Base-by-base conservation (phyloP, 208 protist genomes). In the Polymyxa betae region DNA sequence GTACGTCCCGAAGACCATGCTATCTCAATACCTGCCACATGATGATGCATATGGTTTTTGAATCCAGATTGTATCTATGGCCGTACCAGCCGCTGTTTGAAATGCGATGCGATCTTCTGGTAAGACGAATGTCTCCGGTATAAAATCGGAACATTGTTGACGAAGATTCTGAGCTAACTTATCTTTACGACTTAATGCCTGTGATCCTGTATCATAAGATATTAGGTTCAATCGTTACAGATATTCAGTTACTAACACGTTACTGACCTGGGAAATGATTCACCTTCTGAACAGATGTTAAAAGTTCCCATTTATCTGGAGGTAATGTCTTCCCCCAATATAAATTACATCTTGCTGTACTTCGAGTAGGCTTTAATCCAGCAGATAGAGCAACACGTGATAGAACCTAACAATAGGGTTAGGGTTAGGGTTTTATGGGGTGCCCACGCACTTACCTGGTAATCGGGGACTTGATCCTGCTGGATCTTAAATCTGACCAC, bases 61-160 rank as follows among this genome's bases (percentile, higher is more conserved):
- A 20, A 92, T 92, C 88, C 88, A 92, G 0, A 89, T 45, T 29
- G 32, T 12, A 45, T 32, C 5, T 20, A 38, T 24, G 0, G 32
- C 68, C 46, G 40, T 40, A 1, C 0, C 43, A 38, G 66, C 54
- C 46, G 60, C 72, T 12, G 38, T 72, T 0, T n/a, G 0, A 43
- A 88, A 72, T 38, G 46, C 49, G 32, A 72, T 44, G 0, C 10
- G 38, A 45, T 92, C 91, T 0, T 38, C 44, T n/a, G 91, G 91
- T 10, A 92, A 45, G 45, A 92, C 89, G 44, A 90, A 92, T 0
- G 88, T 91, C 38, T 32, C 0, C 29, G 90, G 90, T 35, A 92
- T 0, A 88, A 92, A 92, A 88, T 90, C 90, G 77, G 24, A 91
- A 24, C 49, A 12, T 0, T 29, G 24, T 5, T 82, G 16, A 20